Evolutionary conservation across 2,329 filamentous ascomycete genomes (phyloP).

Genomic region (Huntiella savannae): DNA sequence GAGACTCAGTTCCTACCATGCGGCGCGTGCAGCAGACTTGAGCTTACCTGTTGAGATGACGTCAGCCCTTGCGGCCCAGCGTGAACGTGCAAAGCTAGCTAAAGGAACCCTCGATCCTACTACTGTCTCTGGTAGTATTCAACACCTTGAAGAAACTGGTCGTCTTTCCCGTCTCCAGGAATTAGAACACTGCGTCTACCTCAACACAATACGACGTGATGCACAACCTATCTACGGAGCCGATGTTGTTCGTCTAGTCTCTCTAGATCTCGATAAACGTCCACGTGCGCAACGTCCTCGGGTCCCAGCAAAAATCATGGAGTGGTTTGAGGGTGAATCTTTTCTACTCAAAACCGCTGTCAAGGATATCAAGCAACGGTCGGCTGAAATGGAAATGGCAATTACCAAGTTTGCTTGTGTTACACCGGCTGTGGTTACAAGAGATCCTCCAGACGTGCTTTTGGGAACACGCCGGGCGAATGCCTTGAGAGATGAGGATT

Average conservation of each 20-base stretch:
- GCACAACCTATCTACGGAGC: slow-evolving; percentile 66
- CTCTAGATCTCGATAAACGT: slow-evolving; percentile 39
- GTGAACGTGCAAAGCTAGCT: slow-evolving; percentile 28
- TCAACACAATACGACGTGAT: slow-evolving; percentile 65
- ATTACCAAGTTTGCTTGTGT: slow-evolving; percentile 84
- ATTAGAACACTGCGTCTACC: slow-evolving; percentile 59
- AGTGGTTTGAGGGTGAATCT: slow-evolving; percentile 59
- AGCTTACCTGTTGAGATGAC: slow-evolving; percentile 2
- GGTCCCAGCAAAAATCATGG: slow-evolving; percentile 42
- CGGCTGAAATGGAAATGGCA: slow-evolving; percentile 50
- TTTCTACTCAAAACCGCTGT: slow-evolving; percentile 45
- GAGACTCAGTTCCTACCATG: slow-evolving; percentile 33
- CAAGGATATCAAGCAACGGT: slow-evolving; percentile 54
- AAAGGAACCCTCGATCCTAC: slow-evolving; percentile 40
- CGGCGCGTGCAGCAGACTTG: slow-evolving; percentile 12
- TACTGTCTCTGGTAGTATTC: slow-evolving; percentile 48
- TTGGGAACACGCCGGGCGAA: slow-evolving; percentile 41
- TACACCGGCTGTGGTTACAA: slow-evolving; percentile 71
- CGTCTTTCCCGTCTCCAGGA: slow-evolving; percentile 56
- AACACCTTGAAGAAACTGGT: slow-evolving; percentile 51
- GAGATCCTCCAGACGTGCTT: slow-evolving; percentile 51
- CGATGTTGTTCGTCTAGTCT: slow-evolving; percentile 56
- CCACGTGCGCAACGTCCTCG: slow-evolving; percentile 41
- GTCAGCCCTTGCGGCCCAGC: neutral
- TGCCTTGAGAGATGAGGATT: slow-evolving; percentile 35